phyloP scores from a whole-genome alignment of 2,329 filamentous ascomycete species.

The Colletotrichum sp. region DNA sequence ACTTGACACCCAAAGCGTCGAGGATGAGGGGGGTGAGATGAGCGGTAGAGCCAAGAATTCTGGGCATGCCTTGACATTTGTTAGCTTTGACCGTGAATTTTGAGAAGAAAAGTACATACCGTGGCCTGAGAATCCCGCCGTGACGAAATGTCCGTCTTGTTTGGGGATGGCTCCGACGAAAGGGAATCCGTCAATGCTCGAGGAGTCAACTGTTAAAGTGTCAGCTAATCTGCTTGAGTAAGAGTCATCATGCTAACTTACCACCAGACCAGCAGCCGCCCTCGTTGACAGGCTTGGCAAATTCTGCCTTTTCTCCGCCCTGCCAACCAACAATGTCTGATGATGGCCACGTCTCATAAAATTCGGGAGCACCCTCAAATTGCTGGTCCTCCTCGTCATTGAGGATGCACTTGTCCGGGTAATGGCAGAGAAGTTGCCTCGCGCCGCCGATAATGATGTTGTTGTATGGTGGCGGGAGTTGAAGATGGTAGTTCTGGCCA shows the following conservation, averaged over 20 bases:
- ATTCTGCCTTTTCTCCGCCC: neutral
- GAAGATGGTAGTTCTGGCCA: neutral
- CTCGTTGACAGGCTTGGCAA: neutral
- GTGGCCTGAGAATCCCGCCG: neutral
- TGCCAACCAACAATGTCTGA: neutral
- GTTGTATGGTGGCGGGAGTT: neutral
- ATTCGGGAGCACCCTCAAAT: neutral
- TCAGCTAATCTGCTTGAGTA: rapidly evolving
- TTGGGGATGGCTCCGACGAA: neutral
- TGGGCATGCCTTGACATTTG: neutral
- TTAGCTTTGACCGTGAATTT: neutral
- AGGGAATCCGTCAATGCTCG: neutral
- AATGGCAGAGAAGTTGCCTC: neutral
- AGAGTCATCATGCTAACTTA: neutral
- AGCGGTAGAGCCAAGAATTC: neutral
- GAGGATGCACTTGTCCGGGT: neutral
- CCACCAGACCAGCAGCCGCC: neutral
- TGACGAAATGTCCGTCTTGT: neutral
- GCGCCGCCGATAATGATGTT: neutral
- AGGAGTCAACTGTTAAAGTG: neutral
- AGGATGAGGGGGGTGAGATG: neutral
- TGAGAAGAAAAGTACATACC: neutral
- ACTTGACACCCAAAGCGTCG: neutral
- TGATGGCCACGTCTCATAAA: neutral
- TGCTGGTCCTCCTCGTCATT: neutral